Evolutionary conservation across 2,329 filamentous ascomycete genomes (phyloP).

Genomic region (Cadophora gregata): DNA sequence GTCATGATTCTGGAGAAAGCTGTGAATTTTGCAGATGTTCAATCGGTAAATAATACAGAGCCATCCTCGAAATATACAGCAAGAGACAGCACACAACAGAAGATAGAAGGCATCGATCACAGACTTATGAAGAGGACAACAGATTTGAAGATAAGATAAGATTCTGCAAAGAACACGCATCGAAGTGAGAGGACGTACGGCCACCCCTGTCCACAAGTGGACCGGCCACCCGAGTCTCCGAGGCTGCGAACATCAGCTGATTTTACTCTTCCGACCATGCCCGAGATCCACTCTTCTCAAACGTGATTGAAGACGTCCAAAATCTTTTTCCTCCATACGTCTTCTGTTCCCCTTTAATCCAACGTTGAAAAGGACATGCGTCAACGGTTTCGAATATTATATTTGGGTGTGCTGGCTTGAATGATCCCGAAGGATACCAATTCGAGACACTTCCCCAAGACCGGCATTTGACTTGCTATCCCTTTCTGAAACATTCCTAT

Average conservation of each 20-base stretch:
- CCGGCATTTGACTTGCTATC: not conserved
- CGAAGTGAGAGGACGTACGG: not conserved
- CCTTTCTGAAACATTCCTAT: not conserved
- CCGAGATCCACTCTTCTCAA: conserved; percentile 19
- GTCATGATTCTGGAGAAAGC: too few species aligned
- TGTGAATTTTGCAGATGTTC: too few species aligned
- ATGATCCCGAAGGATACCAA: not conserved
- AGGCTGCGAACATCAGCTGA: conserved; percentile 26
- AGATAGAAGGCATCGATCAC: not conserved
- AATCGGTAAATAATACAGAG: too few species aligned
- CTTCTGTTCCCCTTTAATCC: not conserved
- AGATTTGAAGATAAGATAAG: conserved; percentile 8
- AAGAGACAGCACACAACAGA: not conserved
- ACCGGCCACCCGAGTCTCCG: too few species aligned
- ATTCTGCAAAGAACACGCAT: not conserved
- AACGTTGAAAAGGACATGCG: conserved; percentile 1
- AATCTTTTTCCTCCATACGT: not conserved
- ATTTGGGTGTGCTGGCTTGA: not conserved
- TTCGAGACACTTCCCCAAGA: not conserved
- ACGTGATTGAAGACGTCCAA: not conserved
- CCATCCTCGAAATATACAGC: too few species aligned
- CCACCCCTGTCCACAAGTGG: not conserved
- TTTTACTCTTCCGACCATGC: conserved; percentile 18
- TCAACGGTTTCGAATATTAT: not conserved
- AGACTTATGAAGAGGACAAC: not conserved